Conservation (phyloP, 2,329 filamentous ascomycete species). For the Microcyclosporella mali region DNA sequence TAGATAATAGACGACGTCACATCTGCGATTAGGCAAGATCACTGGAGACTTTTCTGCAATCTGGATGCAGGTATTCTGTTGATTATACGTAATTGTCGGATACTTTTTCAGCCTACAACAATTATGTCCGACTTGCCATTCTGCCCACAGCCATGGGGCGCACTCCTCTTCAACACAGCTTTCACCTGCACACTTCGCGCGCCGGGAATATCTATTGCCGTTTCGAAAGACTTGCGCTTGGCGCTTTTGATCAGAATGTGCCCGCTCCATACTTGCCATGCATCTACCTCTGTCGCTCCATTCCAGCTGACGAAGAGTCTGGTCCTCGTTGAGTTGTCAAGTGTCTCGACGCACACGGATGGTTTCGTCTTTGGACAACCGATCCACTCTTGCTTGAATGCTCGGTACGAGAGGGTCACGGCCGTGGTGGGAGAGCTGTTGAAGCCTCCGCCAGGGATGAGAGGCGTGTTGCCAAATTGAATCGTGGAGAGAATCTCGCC, state of each 20-base stretch:
- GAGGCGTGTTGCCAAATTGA: conserved; percentile 17
- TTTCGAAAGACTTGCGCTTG: no score
- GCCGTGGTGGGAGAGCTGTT: neutral
- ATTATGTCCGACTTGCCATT: conserved; percentile 8
- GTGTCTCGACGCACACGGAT: conserved; percentile 5
- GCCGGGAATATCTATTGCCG: conserved; percentile 10
- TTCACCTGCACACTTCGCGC: conserved; percentile 13
- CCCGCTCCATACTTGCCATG: conserved; percentile 35
- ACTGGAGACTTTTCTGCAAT: no score
- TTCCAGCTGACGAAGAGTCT: conserved; percentile 48
- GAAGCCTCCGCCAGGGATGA: conserved; percentile 1
- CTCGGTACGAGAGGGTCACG: conserved; percentile 17
- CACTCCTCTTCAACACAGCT: conserved; percentile 8
- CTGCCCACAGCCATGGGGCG: conserved; percentile 7
- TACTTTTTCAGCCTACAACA: conserved; percentile 1
- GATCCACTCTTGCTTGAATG: conserved; percentile 16
- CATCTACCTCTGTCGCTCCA: conserved; percentile 39
- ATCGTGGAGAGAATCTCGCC: conserved; percentile 10
- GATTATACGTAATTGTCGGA: no score
- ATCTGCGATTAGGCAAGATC: no score
- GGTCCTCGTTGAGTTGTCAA: conserved; percentile 1
- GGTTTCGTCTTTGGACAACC: conserved; percentile 17
- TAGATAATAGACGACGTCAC: no score
- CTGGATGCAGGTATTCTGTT: no score
- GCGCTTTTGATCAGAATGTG: no score